phyloP scores from a whole-genome alignment of 345 rosid genomes.

The Adansonia digitata region DNA sequence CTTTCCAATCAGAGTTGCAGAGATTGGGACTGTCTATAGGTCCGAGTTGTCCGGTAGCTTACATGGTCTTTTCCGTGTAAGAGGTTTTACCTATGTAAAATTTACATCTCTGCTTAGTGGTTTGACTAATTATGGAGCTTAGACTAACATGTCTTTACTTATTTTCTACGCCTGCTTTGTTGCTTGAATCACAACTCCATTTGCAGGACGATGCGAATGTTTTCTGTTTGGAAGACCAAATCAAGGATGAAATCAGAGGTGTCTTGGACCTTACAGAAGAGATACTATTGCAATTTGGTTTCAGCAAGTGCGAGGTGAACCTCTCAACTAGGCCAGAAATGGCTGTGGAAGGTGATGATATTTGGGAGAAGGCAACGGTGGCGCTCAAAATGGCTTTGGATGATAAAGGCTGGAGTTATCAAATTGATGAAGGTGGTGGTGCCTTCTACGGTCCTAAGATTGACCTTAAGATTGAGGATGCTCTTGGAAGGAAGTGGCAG shows the following conservation, averaged over 20 bases:
- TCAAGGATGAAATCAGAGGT: constrained; percentile 86
- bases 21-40: constrained; percentile 94
- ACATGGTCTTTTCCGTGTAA: constrained; percentile 91
- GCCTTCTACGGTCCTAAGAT: constrained; percentile 98
- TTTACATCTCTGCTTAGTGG: not conserved
- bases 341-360: constrained; percentile 75
- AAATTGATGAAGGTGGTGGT: constrained; percentile 97
- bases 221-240: constrained; percentile 93
- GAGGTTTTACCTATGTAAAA: constrained; percentile 92
- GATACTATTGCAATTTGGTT: constrained; percentile 76
- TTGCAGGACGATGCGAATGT: constrained; percentile 93
- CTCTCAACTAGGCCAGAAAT: constrained; percentile 96
- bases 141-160: not conserved
- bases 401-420: constrained; percentile 88
- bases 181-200: not conserved
- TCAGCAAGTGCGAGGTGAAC: constrained; percentile 73
- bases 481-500: constrained; percentile 97
- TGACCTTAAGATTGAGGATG: constrained; percentile 92
- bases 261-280: constrained; percentile 92
- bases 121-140: not conserved
- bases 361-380: constrained; percentile 88
- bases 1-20: constrained; percentile 89
- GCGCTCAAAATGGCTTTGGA: constrained; percentile 82
- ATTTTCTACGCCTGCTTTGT: not conserved
- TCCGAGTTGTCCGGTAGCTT: constrained; percentile 92